phyloP scores from a whole-genome alignment of 768 basidiomycete species.

The Rhodotorula kratochvilovae region DNA sequence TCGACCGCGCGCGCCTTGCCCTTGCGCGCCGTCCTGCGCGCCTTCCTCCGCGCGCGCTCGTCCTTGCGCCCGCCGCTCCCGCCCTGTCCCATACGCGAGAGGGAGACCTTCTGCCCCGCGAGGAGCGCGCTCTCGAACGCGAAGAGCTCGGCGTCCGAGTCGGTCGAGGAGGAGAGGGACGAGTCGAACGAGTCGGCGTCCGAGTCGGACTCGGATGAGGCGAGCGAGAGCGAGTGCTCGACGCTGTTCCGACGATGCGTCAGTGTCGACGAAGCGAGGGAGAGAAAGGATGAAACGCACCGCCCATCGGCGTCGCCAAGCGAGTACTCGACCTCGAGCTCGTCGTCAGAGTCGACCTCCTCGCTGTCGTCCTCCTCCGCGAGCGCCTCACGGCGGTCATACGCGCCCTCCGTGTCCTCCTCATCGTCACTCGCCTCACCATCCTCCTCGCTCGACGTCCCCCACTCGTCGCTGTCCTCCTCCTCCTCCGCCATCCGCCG shows the following conservation, averaged over 20 bases:
- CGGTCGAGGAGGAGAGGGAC: constrained; percentile 25
- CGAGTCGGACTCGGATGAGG: constrained; percentile 4
- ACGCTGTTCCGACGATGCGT: not conserved
- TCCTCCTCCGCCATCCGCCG: not conserved
- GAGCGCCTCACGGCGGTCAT: not conserved
- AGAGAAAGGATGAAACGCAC: not conserved
- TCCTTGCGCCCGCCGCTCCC: constrained; percentile 6
- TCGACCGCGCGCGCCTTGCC: constrained; percentile 27
- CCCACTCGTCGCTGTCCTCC: constrained; percentile 3
- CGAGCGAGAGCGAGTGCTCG: constrained; percentile 29
- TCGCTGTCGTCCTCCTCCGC: constrained; percentile 32
- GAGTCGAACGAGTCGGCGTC: constrained; percentile 17
- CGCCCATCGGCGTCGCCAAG: constrained; percentile 30
- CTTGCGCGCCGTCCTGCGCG: constrained; percentile 19
- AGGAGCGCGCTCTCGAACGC: constrained; percentile 32
- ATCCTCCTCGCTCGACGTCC: not conserved
- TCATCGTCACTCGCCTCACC: constrained; percentile 1
- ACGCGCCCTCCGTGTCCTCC: constrained; percentile 15
- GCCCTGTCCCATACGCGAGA: constrained; percentile 16
- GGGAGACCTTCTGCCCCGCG: constrained; percentile 19
- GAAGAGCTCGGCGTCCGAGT: constrained; percentile 20
- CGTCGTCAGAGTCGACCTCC: constrained; percentile 25
- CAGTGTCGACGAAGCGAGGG: not conserved
- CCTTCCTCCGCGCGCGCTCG: constrained; percentile 25
- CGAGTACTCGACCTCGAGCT: constrained; percentile 30